Conservation (phyloP, 805 yeast species). For the Saturnispora gosingensis region DNA sequence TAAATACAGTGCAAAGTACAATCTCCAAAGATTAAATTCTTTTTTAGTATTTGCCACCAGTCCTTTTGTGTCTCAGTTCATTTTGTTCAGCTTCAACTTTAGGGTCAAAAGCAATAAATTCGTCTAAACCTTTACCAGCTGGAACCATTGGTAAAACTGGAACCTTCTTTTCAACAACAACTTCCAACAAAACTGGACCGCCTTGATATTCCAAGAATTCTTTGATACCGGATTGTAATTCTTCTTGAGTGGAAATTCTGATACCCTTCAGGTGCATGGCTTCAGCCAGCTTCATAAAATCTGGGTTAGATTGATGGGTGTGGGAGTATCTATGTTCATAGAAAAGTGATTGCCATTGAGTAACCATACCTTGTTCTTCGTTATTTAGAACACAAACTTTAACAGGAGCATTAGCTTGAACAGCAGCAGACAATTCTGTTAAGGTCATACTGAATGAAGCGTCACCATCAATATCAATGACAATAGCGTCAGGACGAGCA, state of each 20-base stretch:
- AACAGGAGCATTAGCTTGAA: constrained; percentile 86
- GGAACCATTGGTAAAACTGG: constrained; percentile 99
- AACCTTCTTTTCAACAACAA: constrained; percentile 80
- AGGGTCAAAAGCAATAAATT: constrained; percentile 81
- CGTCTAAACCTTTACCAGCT: constrained; percentile 89
- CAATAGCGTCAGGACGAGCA: constrained; percentile 89
- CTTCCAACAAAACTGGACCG: constrained; percentile 90
- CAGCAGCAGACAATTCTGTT: constrained; percentile 87
- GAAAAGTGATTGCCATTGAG: constrained; percentile 98
- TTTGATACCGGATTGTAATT: constrained; percentile 47
- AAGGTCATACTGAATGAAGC: constrained; percentile 99
- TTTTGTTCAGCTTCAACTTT: constrained; percentile 66
- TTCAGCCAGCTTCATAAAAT: constrained; percentile 86
- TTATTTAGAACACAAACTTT: constrained; percentile 85
- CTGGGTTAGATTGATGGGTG: constrained; percentile 93
- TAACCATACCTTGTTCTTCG: constrained; percentile 99
- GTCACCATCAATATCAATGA: constrained; percentile 96
- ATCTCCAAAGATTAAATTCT: not conserved
- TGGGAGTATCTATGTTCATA: constrained; percentile 97
- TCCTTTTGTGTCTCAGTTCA: constrained; percentile 61
- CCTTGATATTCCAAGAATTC: constrained; percentile 61
- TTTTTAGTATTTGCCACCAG: constrained; percentile 56
- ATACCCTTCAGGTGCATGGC: constrained; percentile 89
- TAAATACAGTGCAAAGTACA: not conserved
- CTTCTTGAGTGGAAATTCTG: constrained; percentile 59